phyloP scores from a whole-genome alignment of 2,329 filamentous ascomycete species.

The Fusarium domesticum region DNA sequence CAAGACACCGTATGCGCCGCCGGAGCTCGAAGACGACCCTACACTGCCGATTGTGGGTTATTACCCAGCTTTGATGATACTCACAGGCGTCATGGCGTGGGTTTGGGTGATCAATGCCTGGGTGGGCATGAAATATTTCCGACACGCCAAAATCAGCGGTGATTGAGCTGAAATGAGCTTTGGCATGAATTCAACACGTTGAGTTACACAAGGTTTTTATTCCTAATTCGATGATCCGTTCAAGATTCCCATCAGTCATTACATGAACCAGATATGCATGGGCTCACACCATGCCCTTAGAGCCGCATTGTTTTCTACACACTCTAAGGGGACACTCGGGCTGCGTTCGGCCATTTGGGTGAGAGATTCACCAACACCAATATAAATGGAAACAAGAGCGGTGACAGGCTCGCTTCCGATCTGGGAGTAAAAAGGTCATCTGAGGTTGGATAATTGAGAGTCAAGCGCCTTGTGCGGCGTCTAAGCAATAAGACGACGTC shows the following conservation, averaged over 20 bases:
- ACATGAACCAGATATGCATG: too few relatives aligned
- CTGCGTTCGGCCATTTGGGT: too few relatives aligned
- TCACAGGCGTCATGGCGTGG: slow-evolving; percentile 96
- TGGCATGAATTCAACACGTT: background rate
- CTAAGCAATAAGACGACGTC: background rate
- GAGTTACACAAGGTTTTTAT: too few relatives aligned
- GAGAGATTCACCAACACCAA: too few relatives aligned
- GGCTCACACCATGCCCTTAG: too few relatives aligned
- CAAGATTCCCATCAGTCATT: too few relatives aligned
- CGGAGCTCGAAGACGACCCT: slow-evolving; percentile 90
- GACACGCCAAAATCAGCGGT: slow-evolving; percentile 84
- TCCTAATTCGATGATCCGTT: too few relatives aligned
- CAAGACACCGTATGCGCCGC: slow-evolving; percentile 90
- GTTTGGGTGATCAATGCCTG: slow-evolving; percentile 97
- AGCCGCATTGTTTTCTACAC: too few relatives aligned
- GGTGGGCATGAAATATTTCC: slow-evolving; percentile 99
- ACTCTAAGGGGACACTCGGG: too few relatives aligned
- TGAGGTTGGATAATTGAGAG: background rate
- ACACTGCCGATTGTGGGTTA: slow-evolving; percentile 95
- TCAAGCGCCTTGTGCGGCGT: background rate
- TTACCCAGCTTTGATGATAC: slow-evolving; percentile 89
- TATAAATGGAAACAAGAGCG: too few relatives aligned
- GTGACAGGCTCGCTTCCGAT: too few relatives aligned
- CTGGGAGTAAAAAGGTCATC: too few relatives aligned
- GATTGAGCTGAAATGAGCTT: slow-evolving; percentile 43